These are phyloP conservation scores for Phialophora macrospora DNA, from an alignment of 2,329 filamentous ascomycete species.

Conservation along the genomic window DNA sequence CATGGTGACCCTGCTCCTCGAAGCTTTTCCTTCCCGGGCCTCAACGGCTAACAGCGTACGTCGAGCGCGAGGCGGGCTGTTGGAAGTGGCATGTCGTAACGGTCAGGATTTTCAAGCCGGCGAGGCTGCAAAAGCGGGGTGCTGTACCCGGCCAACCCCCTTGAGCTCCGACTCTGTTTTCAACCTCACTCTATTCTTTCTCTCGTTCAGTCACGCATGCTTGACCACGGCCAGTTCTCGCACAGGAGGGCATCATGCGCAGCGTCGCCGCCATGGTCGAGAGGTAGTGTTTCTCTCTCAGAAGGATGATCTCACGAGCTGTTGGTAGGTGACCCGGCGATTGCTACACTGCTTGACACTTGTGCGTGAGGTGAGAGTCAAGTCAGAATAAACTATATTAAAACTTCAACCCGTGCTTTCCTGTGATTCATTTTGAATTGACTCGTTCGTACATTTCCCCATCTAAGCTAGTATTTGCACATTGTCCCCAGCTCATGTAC, in stretches of 20 bases:
- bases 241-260: too few relatives aligned
- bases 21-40: neutral
- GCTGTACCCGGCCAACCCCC: neutral
- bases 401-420: neutral
- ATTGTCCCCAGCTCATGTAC: neutral
- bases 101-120: conserved; percentile 2
- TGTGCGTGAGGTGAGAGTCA: neutral
- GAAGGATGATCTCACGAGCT: too few relatives aligned
- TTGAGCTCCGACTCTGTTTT: neutral
- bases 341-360: neutral
- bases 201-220: neutral
- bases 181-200: neutral
- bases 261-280: too few relatives aligned
- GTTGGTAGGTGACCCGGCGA: too few relatives aligned
- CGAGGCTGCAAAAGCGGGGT: neutral
- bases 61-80: neutral
- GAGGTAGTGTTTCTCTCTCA: too few relatives aligned
- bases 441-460: neutral
- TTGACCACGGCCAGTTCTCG: too few relatives aligned
- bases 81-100: neutral
- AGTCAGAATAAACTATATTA: neutral
- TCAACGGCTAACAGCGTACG: neutral
- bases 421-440: neutral
- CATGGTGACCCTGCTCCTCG: neutral
- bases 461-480: neutral